Percentiles rank a stretch among this genome's conserved stretches.
Conservation (phyloP, 2,329 filamentous ascomycete genomes). For the Bipolaris gigantea region DNA sequence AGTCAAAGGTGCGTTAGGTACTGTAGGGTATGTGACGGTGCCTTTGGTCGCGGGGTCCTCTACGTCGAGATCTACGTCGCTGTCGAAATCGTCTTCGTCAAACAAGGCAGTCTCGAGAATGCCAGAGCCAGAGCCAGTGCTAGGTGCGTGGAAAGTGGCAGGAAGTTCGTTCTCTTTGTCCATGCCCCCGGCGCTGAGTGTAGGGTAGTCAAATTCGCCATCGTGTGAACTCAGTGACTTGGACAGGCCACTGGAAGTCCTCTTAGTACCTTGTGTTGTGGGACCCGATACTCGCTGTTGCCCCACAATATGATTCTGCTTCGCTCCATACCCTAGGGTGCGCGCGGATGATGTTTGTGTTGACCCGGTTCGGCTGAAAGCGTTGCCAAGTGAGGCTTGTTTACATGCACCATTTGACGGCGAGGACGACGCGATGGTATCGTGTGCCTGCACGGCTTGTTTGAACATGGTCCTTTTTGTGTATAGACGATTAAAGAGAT, state of each 20-base stretch:
- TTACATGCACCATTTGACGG: slow-evolving; percentile 27
- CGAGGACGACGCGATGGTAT: slow-evolving; percentile 35
- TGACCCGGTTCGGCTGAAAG: slow-evolving; percentile 44
- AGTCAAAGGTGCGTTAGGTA: slow-evolving; percentile 28
- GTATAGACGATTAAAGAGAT: slow-evolving; percentile 23
- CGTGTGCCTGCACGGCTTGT: slow-evolving; percentile 46
- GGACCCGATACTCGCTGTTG: slow-evolving; percentile 14
- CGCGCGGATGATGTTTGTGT: slow-evolving; percentile 33
- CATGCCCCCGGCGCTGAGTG: slow-evolving; percentile 28
- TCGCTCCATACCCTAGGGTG: slow-evolving; percentile 41
- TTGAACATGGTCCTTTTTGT: slow-evolving; percentile 43
- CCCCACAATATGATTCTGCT: slow-evolving; percentile 26
- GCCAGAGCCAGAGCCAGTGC: slow-evolving; percentile 19
- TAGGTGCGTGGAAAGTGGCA: slow-evolving; percentile 16
- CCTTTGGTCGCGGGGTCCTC: slow-evolving; percentile 59
- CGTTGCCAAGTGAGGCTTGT: slow-evolving; percentile 44
- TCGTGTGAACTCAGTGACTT: slow-evolving; percentile 48
- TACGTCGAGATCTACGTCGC: slow-evolving; percentile 75
- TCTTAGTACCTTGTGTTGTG: slow-evolving; percentile 46
- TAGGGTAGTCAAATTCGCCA: slow-evolving; percentile 34
- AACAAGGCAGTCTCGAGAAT: slow-evolving; percentile 50
- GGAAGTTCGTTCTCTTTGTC: slow-evolving; percentile 32
- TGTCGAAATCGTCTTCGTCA: slow-evolving; percentile 82
- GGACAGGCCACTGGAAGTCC: slow-evolving; percentile 51
- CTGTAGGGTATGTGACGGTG: slow-evolving; percentile 47